Conservation (phyloP, 2,329 filamentous ascomycete species). For the Colletotrichum tropicale region DNA sequence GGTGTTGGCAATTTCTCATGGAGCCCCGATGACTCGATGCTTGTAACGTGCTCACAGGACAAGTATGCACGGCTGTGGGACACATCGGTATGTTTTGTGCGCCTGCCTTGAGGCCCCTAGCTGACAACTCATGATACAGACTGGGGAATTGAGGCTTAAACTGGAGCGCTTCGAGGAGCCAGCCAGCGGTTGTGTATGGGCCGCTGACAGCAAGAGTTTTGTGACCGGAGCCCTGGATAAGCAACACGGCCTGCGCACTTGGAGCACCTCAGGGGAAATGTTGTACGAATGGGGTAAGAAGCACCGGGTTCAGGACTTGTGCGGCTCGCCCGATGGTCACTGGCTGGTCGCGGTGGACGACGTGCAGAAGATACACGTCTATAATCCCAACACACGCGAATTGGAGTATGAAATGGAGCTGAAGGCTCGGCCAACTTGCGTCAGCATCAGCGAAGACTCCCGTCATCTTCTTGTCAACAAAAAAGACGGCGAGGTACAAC, state of each 20-base stretch:
- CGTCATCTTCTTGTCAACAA: slow-evolving; percentile 82
- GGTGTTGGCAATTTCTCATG: slow-evolving; percentile 84
- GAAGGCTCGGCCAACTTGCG: slow-evolving; percentile 74
- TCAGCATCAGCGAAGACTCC: slow-evolving; percentile 84
- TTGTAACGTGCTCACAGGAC: slow-evolving; percentile 84
- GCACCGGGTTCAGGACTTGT: slow-evolving; percentile 82
- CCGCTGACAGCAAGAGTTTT: slow-evolving; percentile 76
- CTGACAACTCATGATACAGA: slow-evolving; percentile 42
- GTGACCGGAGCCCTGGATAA: slow-evolving; percentile 80
- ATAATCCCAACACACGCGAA: slow-evolving; percentile 76
- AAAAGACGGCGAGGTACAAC: slow-evolving; percentile 74
- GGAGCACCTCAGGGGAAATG: slow-evolving; percentile 67
- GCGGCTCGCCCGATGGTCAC: slow-evolving; percentile 80
- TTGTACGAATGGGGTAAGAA: slow-evolving; percentile 70
- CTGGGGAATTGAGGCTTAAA: slow-evolving; percentile 65
- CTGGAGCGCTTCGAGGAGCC: slow-evolving; percentile 80
- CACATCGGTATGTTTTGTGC: slow-evolving; percentile 56
- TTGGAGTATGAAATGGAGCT: slow-evolving; percentile 77
- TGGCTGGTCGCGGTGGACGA: slow-evolving; percentile 81
- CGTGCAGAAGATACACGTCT: slow-evolving; percentile 75
- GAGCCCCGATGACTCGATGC: slow-evolving; percentile 88
- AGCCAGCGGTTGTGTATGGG: slow-evolving; percentile 90
- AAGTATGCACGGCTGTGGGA: slow-evolving; percentile 79
- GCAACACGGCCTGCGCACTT: slow-evolving; percentile 70
- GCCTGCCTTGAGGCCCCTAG: background rate